A percentile compares a stretch with the other conserved stretches of the same genome.
Evolutionary conservation across 352 stramenopile genomes (phyloP).

Genomic region (Elongisporangium undulatum): DNA sequence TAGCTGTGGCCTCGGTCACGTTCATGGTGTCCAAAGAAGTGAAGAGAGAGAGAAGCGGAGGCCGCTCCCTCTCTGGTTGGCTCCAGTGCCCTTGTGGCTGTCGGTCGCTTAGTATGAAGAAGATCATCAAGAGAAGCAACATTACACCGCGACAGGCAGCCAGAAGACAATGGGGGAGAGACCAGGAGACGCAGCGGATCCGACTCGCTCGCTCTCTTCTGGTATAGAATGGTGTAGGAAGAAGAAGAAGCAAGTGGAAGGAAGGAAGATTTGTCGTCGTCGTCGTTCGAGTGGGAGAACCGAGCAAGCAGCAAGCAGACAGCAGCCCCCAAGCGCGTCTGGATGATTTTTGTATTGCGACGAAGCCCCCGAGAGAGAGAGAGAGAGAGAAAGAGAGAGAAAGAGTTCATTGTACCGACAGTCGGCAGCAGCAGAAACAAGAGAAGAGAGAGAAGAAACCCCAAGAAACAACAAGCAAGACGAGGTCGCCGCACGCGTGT

Average conservation of each 20-base stretch:
- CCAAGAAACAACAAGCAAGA: constrained; percentile 7
- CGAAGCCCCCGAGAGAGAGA: constrained; percentile 15
- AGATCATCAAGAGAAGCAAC: constrained; percentile 3
- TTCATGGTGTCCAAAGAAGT: background rate
- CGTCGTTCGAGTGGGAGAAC: constrained; percentile 16
- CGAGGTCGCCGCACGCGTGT: constrained; percentile 21
- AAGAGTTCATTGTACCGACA: background rate
- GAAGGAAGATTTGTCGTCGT: constrained; percentile 19
- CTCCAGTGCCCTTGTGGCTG: background rate
- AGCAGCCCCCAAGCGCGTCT: constrained; percentile 9
- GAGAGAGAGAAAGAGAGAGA: too few relatives aligned
- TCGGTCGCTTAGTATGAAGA: background rate
- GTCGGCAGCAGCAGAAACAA: background rate
- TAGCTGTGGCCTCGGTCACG: constrained; percentile 16
- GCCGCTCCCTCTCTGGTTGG: background rate
- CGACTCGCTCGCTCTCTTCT: background rate
- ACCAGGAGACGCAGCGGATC: constrained; percentile 5
- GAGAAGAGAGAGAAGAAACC: constrained; percentile 15
- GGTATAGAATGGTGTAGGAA: constrained; percentile 21
- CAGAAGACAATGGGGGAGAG: constrained; percentile 1
- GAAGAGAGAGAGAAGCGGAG: constrained; percentile 4
- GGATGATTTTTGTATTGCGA: constrained; percentile 18
- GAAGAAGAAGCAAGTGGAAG: constrained; percentile 23
- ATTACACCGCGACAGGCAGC: constrained; percentile 1
- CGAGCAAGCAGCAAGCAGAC: constrained; percentile 13